These are phyloP conservation scores for Calonectria fujianensis DNA, from an alignment of 2,329 filamentous ascomycete species.

Conservation along the genomic window DNA sequence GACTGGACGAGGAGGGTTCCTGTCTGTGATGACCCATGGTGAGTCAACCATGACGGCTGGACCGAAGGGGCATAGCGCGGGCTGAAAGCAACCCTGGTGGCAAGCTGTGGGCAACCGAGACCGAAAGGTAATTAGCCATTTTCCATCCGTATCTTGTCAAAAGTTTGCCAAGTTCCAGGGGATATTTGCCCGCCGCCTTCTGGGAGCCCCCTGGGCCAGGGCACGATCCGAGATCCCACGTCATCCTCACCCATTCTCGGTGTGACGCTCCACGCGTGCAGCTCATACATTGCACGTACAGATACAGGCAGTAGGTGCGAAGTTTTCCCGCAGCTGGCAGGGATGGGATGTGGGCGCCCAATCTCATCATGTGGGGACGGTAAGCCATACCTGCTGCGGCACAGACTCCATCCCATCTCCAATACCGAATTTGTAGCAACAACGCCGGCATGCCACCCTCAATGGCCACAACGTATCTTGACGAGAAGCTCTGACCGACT, in stretches of 20 bases:
- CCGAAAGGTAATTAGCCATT: conserved; percentile 6
- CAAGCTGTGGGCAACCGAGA: background rate
- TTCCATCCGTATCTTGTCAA: background rate
- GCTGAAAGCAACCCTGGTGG: background rate
- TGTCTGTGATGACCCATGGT: background rate
- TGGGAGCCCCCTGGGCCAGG: background rate
- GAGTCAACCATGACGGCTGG: conserved; percentile 19
- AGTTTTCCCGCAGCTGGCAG: conserved; percentile 34
- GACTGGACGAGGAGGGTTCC: background rate
- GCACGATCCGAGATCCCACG: conserved; percentile 33
- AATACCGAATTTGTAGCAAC: background rate
- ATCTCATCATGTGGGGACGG: conserved; percentile 12
- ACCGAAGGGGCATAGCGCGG: conserved; percentile 19
- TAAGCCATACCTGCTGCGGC: conserved; percentile 23
- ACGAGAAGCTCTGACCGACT: conserved; percentile 6
- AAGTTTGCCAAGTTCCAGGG: conserved; percentile 13
- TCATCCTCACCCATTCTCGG: conserved; percentile 18
- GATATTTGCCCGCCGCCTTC: background rate
- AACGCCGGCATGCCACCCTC: conserved; percentile 1
- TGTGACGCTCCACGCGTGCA: conserved; percentile 29
- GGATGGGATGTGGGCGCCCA: conserved; percentile 6
- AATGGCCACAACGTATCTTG: background rate
- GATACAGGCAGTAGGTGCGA: conserved; percentile 21
- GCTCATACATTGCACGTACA: background rate
- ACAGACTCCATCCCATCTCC: conserved; percentile 19